A percentile compares a stretch with the other conserved stretches of the same genome.
These are phyloP conservation scores for Chlorella sp. DNA, from an alignment of 139 green algal species.

Conservation along the genomic window DNA sequence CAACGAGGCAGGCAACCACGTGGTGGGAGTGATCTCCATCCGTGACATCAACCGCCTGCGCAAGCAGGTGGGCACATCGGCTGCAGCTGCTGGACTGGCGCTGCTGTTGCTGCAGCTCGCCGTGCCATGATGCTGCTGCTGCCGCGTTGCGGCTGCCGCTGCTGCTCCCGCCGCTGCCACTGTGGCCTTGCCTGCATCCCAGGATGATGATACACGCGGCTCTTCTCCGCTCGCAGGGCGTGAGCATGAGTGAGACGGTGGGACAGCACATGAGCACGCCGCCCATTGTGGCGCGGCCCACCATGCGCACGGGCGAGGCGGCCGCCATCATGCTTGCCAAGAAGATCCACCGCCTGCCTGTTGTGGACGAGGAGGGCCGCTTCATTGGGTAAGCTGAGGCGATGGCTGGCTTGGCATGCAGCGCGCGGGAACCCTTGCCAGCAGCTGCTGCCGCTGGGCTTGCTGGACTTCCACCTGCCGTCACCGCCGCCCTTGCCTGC, in stretches of 20 bases:
- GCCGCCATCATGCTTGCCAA: constrained; percentile 73
- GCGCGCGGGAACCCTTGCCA: too few species aligned
- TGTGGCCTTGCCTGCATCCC: background rate
- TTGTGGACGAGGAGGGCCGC: constrained; percentile 65
- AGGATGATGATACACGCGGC: too few species aligned
- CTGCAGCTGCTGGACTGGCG: background rate
- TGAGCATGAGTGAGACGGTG: constrained; percentile 58
- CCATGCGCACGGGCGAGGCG: constrained; percentile 59
- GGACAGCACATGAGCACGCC: constrained; percentile 70
- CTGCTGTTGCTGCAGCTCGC: background rate
- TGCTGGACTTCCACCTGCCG: too few species aligned
- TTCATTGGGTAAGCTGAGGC: constrained; percentile 50
- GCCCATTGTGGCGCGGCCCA: constrained; percentile 58
- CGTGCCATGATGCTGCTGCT: background rate
- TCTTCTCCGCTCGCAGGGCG: background rate
- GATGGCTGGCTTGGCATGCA: too few species aligned
- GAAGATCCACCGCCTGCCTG: constrained; percentile 75
- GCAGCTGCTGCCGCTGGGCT: too few species aligned
- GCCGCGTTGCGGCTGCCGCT: background rate
- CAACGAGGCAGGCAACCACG: constrained; percentile 33
- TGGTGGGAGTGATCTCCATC: constrained; percentile 76
- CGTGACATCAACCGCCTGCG: constrained; percentile 73
- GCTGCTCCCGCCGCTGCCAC: background rate
- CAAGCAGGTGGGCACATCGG: constrained; percentile 36
- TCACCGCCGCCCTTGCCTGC: too few species aligned